phyloP scores from a whole-genome alignment of 257 asterid genomes.

The Mentha longifolia region DNA sequence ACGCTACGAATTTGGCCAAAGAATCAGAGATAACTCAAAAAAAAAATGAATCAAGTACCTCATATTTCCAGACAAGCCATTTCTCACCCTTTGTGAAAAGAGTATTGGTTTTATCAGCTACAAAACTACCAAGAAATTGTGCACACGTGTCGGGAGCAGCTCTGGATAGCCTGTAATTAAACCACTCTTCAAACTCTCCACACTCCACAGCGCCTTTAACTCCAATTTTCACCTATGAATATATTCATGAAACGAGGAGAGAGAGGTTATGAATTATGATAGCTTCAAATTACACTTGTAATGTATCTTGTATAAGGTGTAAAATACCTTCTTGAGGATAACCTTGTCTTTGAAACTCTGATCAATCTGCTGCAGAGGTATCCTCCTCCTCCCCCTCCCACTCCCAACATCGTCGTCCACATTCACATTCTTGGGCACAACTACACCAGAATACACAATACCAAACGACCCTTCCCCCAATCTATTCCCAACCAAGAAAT shows the following conservation, averaged over 20 bases:
- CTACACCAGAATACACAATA: constrained; percentile 79
- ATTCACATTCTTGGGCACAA: constrained; percentile 72
- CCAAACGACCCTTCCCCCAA: constrained; percentile 97
- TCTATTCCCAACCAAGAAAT: constrained; percentile 77
- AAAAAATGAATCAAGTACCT: constrained; percentile 52
- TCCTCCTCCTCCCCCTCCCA: constrained; percentile 21
- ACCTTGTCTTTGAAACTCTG: constrained; percentile 74
- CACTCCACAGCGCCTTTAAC: constrained; percentile 89
- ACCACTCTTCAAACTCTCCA: constrained; percentile 97
- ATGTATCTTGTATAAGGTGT: no score
- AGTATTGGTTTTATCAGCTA: constrained; percentile 73
- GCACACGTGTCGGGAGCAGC: constrained; percentile 99
- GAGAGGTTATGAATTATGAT: no score
- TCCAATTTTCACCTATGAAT: constrained; percentile 74
- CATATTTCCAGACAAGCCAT: constrained; percentile 99
- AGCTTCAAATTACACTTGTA: no score
- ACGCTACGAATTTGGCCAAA: not conserved
- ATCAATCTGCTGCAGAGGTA: constrained; percentile 44
- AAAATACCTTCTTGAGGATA: constrained; percentile 80
- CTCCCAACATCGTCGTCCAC: constrained; percentile 46
- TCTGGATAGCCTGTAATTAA: constrained; percentile 86
- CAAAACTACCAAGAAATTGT: constrained; percentile 86
- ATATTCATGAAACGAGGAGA: no score
- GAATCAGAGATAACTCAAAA: not conserved
- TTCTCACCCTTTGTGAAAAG: constrained; percentile 90